Conservation (phyloP, 257 asterid species). For the Fraxinus cuspidata region DNA sequence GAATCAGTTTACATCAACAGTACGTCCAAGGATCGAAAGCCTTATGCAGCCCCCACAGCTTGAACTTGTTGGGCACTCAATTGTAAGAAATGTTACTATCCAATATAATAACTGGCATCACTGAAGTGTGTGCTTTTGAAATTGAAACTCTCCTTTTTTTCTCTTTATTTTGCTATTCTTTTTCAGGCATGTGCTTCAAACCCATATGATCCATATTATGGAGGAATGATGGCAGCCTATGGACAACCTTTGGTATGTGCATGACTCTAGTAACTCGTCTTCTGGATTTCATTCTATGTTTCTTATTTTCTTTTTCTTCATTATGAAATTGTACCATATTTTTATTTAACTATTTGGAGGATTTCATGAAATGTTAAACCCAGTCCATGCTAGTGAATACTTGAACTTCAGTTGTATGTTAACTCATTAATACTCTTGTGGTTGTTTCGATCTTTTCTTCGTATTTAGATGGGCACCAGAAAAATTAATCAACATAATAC, state of each 20-base stretch:
- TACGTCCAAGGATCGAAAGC: conserved; percentile 49
- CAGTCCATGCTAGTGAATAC: not conserved
- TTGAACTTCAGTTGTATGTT: not conserved
- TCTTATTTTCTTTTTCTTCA: conserved; percentile 8
- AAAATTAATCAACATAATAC: too few species aligned
- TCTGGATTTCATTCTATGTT: not conserved
- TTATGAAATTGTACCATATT: conserved; percentile 1
- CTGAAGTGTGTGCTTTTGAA: conserved; percentile 7
- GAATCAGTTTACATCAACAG: conserved; percentile 42
- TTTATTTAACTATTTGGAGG: not conserved
- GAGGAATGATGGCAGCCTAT: conserved; percentile 75
- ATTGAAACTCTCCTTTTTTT: not conserved
- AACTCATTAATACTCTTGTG: not conserved
- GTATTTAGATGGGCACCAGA: too few species aligned
- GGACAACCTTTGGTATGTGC: conserved; percentile 78
- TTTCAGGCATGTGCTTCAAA: conserved; percentile 62
- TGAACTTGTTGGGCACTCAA: conserved; percentile 73
- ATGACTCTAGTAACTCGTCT: not conserved
- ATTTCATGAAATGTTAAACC: not conserved
- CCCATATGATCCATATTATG: conserved; percentile 64
- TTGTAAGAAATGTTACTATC: conserved; percentile 47
- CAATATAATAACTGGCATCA: not conserved
- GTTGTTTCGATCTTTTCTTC: too few species aligned
- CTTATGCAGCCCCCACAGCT: conserved; percentile 56
- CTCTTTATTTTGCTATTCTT: conserved; percentile 5